Base-by-base conservation (phyloP, 2,329 filamentous ascomycete species). In the Alternaria atra region DNA sequence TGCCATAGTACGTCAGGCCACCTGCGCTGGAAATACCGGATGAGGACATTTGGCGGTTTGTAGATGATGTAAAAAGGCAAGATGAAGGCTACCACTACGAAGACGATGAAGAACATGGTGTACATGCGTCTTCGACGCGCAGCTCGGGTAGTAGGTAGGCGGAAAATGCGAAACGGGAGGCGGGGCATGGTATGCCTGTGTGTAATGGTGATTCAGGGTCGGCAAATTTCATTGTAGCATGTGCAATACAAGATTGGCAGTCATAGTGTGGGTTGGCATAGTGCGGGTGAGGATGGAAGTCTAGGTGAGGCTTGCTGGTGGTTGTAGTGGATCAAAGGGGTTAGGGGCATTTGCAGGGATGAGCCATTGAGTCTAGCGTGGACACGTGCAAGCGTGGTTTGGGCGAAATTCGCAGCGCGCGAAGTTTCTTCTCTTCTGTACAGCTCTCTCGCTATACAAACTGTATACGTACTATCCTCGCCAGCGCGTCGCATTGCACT, bases 1-100 rank as follows among this genome's bases (percentile, higher is more conserved):
- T 91, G 89, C 84, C 91, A 97, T 13, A 97, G 84, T 4, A 96
- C 90, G 70, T 93, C 89, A 1, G 92, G 91, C 85, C 91, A 94
- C 63, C 86, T 87, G 67, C 81, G 81, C 71, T 89, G 86, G 60
- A 96, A 87, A 81, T 90, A 90, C 58, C 83, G 80, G 74, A 97
- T 90, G 35, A 97, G 79, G 46, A 85, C 78, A n/a, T 78, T 79
- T 0, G 93, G 93, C 2, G 93, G 93, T 76, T 92, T 93, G 85
- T 97, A 97, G 69, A 96, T 83, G 64, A 87, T 77, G 81, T 93
- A 95, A 57, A 79, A 52, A 77, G 84, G 59, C 0, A 69, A 56
- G 40, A 77, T 23, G 40, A 80, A 64, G 44, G 73, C 64, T 52
- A 71, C 61, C 7, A 76, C 29, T 17, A 74, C 61, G 25, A 63